Conservation (phyloP, 2,329 filamentous ascomycete species). For the Dendrostoma leiphaemia region DNA sequence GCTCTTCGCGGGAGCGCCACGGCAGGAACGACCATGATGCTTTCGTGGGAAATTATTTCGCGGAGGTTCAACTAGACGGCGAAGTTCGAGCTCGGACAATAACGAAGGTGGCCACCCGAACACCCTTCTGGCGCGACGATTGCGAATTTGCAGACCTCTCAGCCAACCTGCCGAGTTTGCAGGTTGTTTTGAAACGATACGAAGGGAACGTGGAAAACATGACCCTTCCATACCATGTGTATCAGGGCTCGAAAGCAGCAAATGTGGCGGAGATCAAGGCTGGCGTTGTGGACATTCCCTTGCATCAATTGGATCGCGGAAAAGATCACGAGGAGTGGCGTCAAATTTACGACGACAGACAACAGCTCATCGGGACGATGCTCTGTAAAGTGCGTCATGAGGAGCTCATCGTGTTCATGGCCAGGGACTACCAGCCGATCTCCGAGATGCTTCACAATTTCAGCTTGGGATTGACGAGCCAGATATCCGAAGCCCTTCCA, state of each 20-base stretch:
- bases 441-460: conserved; percentile 84
- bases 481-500: conserved; percentile 78
- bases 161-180: conserved; percentile 64
- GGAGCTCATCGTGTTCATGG: conserved; percentile 85
- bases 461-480: conserved; percentile 75
- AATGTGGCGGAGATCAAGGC: conserved; percentile 52
- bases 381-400: conserved; percentile 80
- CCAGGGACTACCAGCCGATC: conserved; percentile 79
- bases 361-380: conserved; percentile 78
- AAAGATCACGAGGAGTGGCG: conserved; percentile 88
- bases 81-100: conserved; percentile 76
- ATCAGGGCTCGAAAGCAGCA: conserved; percentile 39
- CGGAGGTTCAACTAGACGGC: conserved; percentile 76
- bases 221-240: conserved; percentile 42
- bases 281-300: conserved; percentile 76
- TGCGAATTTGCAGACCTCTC: conserved; percentile 76
- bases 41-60: conserved; percentile 67
- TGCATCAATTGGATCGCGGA: conserved; percentile 74
- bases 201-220: conserved; percentile 48
- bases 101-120: conserved; percentile 67
- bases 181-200: conserved; percentile 68
- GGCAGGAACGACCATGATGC: conserved; percentile 40
- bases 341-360: conserved; percentile 72
- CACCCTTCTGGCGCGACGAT: conserved; percentile 80
- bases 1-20: conserved; percentile 29